Evolutionary conservation across 495 filamentous ascomycete genomes (phyloP).

Genomic region (Oidiodendron maius): DNA sequence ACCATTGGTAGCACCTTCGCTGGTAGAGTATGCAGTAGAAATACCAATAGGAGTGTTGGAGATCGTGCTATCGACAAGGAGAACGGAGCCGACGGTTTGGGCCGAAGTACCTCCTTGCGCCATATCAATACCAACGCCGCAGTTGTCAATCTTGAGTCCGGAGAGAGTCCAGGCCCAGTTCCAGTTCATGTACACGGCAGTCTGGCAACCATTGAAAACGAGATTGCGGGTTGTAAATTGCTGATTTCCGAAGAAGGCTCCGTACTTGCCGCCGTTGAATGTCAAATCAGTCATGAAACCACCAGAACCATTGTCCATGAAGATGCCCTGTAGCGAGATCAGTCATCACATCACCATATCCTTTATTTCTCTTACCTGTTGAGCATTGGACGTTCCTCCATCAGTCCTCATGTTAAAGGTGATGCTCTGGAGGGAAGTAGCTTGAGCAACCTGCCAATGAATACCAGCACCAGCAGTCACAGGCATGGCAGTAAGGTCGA

Average conservation of each 20-base stretch:
- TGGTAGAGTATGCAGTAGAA: constrained; percentile 63
- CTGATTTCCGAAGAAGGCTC: constrained; percentile 85
- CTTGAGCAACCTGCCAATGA: constrained; percentile 97
- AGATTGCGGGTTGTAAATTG: constrained; percentile 88
- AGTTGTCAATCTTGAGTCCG: constrained; percentile 74
- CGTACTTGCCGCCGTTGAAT: constrained; percentile 80
- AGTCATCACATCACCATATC: not conserved
- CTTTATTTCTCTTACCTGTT: constrained; percentile 41
- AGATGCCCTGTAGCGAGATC: constrained; percentile 59
- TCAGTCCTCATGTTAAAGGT: constrained; percentile 81
- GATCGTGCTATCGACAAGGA: constrained; percentile 76
- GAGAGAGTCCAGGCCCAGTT: constrained; percentile 71
- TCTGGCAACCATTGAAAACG: constrained; percentile 83
- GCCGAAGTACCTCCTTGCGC: constrained; percentile 28
- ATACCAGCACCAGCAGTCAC: constrained; percentile 66
- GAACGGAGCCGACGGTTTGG: constrained; percentile 36
- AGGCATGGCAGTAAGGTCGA: constrained; percentile 75
- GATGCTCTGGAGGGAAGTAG: constrained; percentile 86
- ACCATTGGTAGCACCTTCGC: constrained; percentile 59
- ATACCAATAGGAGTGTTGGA: constrained; percentile 68
- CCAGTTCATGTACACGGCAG: constrained; percentile 70
- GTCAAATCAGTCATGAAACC: constrained; percentile 82
- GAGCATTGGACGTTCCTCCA: constrained; percentile 37
- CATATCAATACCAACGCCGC: constrained; percentile 77
- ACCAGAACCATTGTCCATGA: constrained; percentile 94